Conservation (phyloP, 306 rosid species). For the Trifolium repens region DNA sequence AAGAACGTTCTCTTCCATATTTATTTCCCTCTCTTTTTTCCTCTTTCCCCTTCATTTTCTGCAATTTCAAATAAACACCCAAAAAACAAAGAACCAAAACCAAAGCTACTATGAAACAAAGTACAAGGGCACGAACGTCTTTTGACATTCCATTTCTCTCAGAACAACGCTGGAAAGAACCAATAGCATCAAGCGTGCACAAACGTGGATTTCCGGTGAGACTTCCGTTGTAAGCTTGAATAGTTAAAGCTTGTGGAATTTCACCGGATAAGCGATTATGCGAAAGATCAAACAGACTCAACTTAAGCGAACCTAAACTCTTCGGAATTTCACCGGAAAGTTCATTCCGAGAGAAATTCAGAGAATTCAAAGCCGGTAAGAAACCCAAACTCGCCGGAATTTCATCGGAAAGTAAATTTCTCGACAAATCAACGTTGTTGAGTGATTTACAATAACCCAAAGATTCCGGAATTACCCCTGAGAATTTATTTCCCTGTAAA, state of each 20-base stretch:
- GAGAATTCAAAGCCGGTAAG: constrained; percentile 60
- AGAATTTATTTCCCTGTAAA: constrained; percentile 60
- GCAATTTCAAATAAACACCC: constrained; percentile 44
- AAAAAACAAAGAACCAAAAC: constrained; percentile 43
- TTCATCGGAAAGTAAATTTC: constrained; percentile 55
- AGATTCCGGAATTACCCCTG: constrained; percentile 68
- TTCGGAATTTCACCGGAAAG: constrained; percentile 75
- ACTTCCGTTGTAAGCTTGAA: constrained; percentile 82
- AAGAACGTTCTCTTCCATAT: constrained; percentile 54
- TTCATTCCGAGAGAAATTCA: constrained; percentile 64
- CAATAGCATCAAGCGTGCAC: constrained; percentile 53
- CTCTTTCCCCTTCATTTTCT: constrained; percentile 22
- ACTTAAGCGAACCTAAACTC: constrained; percentile 54
- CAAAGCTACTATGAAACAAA: constrained; percentile 55
- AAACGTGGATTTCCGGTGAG: constrained; percentile 71
- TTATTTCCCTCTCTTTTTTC: constrained; percentile 38
- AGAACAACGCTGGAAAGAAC: constrained; percentile 59
- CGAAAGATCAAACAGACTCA: constrained; percentile 79
- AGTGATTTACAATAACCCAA: constrained; percentile 62
- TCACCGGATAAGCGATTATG: constrained; percentile 62
- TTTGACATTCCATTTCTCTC: constrained; percentile 48
- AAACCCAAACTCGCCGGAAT: constrained; percentile 76
- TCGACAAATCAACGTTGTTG: constrained; percentile 58
- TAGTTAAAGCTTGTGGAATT: constrained; percentile 61
- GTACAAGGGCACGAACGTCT: constrained; percentile 51